Base-by-base conservation (phyloP, 2,329 filamentous ascomycete species). In the Phialophora tarda region DNA sequence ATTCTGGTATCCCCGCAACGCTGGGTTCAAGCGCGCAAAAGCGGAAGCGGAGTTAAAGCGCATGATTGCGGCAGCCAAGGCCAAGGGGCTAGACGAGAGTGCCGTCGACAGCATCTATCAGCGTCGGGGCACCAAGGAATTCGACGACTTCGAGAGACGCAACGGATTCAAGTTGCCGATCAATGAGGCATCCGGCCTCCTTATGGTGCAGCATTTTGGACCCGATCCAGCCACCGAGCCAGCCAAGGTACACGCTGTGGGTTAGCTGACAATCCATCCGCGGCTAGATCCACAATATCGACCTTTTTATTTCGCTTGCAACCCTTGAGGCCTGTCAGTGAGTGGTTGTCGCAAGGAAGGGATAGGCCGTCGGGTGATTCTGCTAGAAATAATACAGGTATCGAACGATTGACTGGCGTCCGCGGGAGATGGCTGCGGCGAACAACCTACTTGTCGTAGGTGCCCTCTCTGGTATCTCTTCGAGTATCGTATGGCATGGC, bases 61-160 rank as follows among this genome's bases (percentile, higher is more conserved):
- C 38, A 59, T 59, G 56, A 47, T 59, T 17, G 24, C 30, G 14
- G 56, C 56, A 14, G 56, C 56, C 32, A 59, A 59, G 23, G 56
- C 56, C 56, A 59, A 59, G 56, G 56, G 56, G 12, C 38, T 59
- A 24, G 56, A 59, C 38, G 56, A 59, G 34, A 59, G 56, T 59
- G 56, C 56, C 23, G 56, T 59, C n/a, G 34, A 59, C 56, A 59
- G 56, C 23, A 59, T 59, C 34, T 59, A 59, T 47, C 56, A 44
- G 30, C 56, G 56, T 47, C 56, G 56, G 14, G 56, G 56, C 56
- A 59, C 56, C 32, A 48, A 47, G n/a, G 56, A 48, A 24, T 59
- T 59, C 24, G 56, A 59, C 34, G 56, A 59, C 30, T 59, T 59
- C 44, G 56, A 59, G 30, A 59, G 23, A 59, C 56, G 38, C 56